Evolutionary conservation across 495 filamentous ascomycete species (phyloP), one percentile per base, ranked within the genome.

Genomic region (Lasiosphaeria miniovina): DNA sequence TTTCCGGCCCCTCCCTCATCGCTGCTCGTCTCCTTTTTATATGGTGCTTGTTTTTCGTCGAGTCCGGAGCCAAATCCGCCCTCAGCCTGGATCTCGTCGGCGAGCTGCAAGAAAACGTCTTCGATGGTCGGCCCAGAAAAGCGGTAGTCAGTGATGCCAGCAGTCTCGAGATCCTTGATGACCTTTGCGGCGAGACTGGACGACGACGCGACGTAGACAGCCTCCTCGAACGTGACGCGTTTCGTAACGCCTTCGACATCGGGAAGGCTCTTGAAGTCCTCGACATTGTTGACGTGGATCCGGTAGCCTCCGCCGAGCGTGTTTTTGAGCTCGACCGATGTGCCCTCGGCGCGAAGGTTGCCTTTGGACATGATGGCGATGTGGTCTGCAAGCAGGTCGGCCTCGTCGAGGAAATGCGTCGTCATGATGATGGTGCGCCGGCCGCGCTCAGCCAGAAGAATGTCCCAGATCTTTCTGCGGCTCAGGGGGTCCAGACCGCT

Each of bases 381-480:
- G 46, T 89, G 83, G 65, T 92, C 89, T 0, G 88, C 86, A 6
- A 92, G 75, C 8, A 91, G 69, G 64, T 90, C 88, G 0, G 88
- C 89, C 69, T 92, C 89, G 64, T 91, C 89, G 24, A 92, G 75
- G 66, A 91, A 92, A 63, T 92, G 91, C 0, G 91, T 96, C 1
- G 91, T 96, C 53, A 96, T 73, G 33, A 96, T 84, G 53, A 93
- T 89, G 0, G 91, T 91, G 53, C 91, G 76, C 32, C 75, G 77
- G 4, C 91, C 90, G 61, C 91, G 81, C 65, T 91, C 91, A 1
- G 86, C 87, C 4, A 95, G 75, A 15, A 96, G 72, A 55, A 96
- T 96, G 63, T 93, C 88, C 91, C 91, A 96, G 55, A 96, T 88
- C 71, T 92, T 96, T 9, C 90, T 75, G 14, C 91, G 76, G 45